These are phyloP conservation scores for Chrysanthemum seticuspe DNA, from an alignment of 129 eudicot species.

Conservation along the genomic window DNA sequence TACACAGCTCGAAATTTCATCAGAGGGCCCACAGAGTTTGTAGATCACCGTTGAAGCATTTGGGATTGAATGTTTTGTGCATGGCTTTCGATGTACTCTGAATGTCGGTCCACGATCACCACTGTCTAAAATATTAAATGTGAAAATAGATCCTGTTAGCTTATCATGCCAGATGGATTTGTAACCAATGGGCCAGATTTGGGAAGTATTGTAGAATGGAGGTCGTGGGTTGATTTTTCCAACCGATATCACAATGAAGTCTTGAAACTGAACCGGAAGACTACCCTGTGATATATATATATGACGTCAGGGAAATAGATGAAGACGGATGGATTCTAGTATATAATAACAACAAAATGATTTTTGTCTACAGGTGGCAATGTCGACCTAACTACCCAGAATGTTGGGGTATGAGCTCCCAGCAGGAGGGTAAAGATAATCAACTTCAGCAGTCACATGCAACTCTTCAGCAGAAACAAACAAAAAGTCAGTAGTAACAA, in stretches of 20 bases:
- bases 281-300: slow-evolving; percentile 50
- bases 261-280: slow-evolving; percentile 81
- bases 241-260: slow-evolving; percentile 59
- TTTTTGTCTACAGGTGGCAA: too few relatives aligned
- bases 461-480: too few relatives aligned
- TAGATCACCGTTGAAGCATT: slow-evolving; percentile 60
- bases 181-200: slow-evolving; percentile 92
- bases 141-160: slow-evolving; percentile 77
- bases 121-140: slow-evolving; percentile 62
- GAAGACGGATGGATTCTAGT: neutral
- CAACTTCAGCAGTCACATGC: too few relatives aligned
- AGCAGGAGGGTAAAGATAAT: too few relatives aligned
- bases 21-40: slow-evolving; percentile 25
- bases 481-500: too few relatives aligned
- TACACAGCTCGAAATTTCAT: slow-evolving; percentile 22
- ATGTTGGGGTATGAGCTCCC: too few relatives aligned
- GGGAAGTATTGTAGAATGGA: slow-evolving; percentile 53
- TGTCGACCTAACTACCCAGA: too few relatives aligned
- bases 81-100: slow-evolving; percentile 66
- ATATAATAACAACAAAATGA: neutral
- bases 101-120: slow-evolving; percentile 71
- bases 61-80: slow-evolving; percentile 64
- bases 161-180: slow-evolving; percentile 92
- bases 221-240: slow-evolving; percentile 71
- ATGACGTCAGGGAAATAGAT: neutral